Evolutionary conservation across 306 rosid species (phyloP).

Genomic region (Fagus crenata): DNA sequence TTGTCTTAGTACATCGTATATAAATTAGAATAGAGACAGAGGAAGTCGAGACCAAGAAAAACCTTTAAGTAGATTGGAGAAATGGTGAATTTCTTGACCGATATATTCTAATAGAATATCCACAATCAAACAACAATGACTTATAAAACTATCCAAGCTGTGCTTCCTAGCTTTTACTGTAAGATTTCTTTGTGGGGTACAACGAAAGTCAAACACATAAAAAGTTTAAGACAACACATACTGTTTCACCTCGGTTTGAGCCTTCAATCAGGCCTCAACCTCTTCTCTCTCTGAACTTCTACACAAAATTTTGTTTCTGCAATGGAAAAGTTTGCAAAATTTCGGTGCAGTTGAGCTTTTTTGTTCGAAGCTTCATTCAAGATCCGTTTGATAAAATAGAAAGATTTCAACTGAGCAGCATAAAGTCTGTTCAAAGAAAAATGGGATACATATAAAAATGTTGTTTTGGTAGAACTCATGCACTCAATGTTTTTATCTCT

Average conservation of each 20-base stretch:
- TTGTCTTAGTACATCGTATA: too few species aligned
- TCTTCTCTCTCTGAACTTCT: neutral
- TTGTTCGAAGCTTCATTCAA: neutral
- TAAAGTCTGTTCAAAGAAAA: constrained; percentile 15
- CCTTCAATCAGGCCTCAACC: constrained; percentile 11
- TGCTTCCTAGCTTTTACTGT: constrained; percentile 30
- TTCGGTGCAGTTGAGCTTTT: neutral
- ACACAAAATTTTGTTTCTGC: neutral
- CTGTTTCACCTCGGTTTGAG: constrained; percentile 9
- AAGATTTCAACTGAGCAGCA: neutral
- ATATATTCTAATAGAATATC: too few species aligned
- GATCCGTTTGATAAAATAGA: constrained; percentile 21
- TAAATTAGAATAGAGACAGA: too few species aligned
- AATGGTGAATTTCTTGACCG: too few species aligned
- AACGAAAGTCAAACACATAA: neutral
- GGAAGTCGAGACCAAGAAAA: too few species aligned
- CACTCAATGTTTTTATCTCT: neutral
- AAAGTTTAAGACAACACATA: constrained; percentile 24
- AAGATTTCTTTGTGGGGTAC: neutral
- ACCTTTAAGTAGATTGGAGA: too few species aligned
- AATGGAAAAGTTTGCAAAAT: neutral
- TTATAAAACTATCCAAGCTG: constrained; percentile 34
- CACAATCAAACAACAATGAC: too few species aligned
- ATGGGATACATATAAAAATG: constrained; percentile 11
- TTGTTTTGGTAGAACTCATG: neutral